These are phyloP conservation scores for Elymus sibiricus DNA, from an alignment of 176 grass and related monocot genomes.

Conservation along the genomic window DNA sequence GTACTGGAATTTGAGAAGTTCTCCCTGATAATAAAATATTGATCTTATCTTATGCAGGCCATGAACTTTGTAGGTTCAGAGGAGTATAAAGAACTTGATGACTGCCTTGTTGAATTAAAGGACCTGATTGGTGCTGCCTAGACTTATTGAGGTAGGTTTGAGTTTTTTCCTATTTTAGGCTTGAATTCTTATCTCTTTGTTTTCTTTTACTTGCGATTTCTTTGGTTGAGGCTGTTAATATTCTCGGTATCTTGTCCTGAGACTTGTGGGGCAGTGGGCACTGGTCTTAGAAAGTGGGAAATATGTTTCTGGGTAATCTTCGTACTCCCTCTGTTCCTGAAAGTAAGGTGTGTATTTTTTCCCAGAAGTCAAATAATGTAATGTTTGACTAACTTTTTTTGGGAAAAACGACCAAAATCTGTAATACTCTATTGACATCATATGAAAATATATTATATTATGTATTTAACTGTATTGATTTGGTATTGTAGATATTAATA, in stretches of 20 bases:
- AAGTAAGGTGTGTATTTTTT: too few relatives aligned
- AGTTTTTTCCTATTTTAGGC: not conserved
- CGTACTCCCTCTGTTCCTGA: too few relatives aligned
- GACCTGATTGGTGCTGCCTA: slow-evolving; percentile 37
- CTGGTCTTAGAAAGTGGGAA: not conserved
- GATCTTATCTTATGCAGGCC: slow-evolving; percentile 46
- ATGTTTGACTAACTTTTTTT: too few relatives aligned
- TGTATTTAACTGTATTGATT: too few relatives aligned
- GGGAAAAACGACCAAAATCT: too few relatives aligned
- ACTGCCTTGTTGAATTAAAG: slow-evolving; percentile 59
- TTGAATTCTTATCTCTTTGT: not conserved
- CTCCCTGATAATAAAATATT: not conserved
- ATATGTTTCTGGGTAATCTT: not conserved
- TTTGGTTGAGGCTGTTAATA: not conserved
- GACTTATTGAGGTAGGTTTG: not conserved
- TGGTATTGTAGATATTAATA: too few relatives aligned
- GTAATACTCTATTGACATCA: too few relatives aligned
- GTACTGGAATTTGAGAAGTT: not conserved
- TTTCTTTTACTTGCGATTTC: not conserved
- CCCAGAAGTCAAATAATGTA: too few relatives aligned
- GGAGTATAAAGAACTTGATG: slow-evolving; percentile 57
- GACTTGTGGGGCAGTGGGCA: not conserved
- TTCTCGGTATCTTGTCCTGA: not conserved
- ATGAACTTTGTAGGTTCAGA: slow-evolving; percentile 38
- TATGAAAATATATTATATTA: too few relatives aligned